A percentile compares a stretch with the other conserved stretches of the same genome.
These are phyloP conservation scores for Sporothrix pseudoabietina DNA, from an alignment of 2,329 filamentous ascomycete genomes.

Conservation along the genomic window DNA sequence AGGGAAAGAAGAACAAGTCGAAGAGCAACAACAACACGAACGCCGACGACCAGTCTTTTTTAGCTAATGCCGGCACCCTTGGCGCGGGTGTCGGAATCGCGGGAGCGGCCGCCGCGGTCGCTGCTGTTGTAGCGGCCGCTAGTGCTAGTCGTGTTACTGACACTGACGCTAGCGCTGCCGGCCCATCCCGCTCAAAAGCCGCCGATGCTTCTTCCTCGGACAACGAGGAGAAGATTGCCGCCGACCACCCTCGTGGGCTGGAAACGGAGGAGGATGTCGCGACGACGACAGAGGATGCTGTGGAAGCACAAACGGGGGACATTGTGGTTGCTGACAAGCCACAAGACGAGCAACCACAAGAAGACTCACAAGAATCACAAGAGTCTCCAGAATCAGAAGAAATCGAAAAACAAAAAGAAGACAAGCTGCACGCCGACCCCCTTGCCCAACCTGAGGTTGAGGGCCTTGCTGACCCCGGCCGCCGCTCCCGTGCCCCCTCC, in stretches of 20 bases:
- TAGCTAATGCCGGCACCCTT: constrained; percentile 71
- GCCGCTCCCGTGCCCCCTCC: constrained; percentile 5
- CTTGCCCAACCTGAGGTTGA: neutral
- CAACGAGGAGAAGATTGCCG: constrained; percentile 43
- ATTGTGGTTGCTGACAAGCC: neutral
- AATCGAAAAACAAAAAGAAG: neutral
- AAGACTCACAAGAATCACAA: neutral
- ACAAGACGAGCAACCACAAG: neutral
- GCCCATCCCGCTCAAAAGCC: constrained; percentile 50
- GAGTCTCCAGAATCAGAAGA: neutral
- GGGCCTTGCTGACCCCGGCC: neutral
- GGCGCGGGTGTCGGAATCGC: constrained; percentile 68
- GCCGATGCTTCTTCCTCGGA: constrained; percentile 45
- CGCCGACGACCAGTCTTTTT: constrained; percentile 57
- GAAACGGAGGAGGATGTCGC: constrained; percentile 10
- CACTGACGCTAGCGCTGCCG: constrained; percentile 36
- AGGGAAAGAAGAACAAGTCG: constrained; percentile 29
- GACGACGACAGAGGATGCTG: neutral
- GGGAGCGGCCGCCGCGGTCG: constrained; percentile 42
- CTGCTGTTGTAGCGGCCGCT: constrained; percentile 49
- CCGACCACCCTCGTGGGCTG: constrained; percentile 24
- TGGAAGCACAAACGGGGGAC: neutral
- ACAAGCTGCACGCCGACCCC: neutral
- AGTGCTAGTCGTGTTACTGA: neutral
- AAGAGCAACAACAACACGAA: neutral